Evolutionary conservation across 495 filamentous ascomycete species (phyloP).

Genomic region (Aspergillus campestris): DNA sequence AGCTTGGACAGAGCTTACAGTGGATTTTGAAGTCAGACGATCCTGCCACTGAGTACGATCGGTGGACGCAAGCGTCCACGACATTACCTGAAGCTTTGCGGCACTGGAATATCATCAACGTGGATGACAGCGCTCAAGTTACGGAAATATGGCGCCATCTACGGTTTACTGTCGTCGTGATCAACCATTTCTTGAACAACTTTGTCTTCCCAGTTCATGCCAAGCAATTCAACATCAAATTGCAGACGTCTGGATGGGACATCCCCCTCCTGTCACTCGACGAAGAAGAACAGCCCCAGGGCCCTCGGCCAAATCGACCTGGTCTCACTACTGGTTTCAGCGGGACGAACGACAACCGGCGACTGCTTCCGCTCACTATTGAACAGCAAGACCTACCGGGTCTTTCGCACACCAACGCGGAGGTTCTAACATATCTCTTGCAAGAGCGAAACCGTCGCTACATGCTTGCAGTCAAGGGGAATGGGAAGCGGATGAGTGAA

Average conservation of each 20-base stretch:
- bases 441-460: conserved; percentile 10
- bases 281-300: too few species aligned
- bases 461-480: not conserved
- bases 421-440: conserved; percentile 51
- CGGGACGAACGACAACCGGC: conserved; percentile 59
- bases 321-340: conserved; percentile 61
- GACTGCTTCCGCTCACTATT: conserved; percentile 49
- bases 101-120: conserved; percentile 48
- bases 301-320: too few species aligned
- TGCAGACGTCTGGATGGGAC: conserved; percentile 64
- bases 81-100: conserved; percentile 31
- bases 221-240: conserved; percentile 51
- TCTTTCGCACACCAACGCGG: conserved; percentile 55
- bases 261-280: conserved; percentile 31
- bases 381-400: conserved; percentile 45
- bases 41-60: conserved; percentile 43
- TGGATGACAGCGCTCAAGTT: conserved; percentile 41
- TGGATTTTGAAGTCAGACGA: conserved; percentile 48
- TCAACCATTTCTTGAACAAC: conserved; percentile 53
- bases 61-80: conserved; percentile 36
- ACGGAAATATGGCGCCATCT: conserved; percentile 42
- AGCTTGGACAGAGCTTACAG: conserved; percentile 42
- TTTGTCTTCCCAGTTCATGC: conserved; percentile 57
- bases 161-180: conserved; percentile 34
- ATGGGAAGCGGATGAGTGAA: not conserved